Conservation (phyloP, 768 basidiomycete species). For the Boletus bicolor region DNA sequence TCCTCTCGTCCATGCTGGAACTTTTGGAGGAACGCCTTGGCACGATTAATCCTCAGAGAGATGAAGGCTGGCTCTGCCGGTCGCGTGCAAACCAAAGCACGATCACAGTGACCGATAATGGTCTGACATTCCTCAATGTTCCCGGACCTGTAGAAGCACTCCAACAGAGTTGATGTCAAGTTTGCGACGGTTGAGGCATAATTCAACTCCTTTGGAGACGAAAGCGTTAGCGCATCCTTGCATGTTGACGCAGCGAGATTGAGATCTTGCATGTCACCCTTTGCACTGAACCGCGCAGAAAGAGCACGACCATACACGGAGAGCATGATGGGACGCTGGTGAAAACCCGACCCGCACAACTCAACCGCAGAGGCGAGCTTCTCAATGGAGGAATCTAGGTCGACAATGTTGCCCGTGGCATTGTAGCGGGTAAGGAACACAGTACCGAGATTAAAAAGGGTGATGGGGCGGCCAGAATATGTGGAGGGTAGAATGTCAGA, state of each 20-base stretch:
- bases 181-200: slow-evolving; percentile 4
- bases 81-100: slow-evolving; percentile 4
- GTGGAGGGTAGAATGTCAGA: slow-evolving; percentile 12
- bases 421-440: slow-evolving; percentile 8
- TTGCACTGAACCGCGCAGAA: slow-evolving; percentile 12
- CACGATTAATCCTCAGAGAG: slow-evolving; percentile 12
- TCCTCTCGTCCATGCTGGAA: slow-evolving; percentile 9
- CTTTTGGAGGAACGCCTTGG: slow-evolving; percentile 13
- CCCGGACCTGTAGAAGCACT: slow-evolving; percentile 5
- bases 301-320: slow-evolving; percentile 13
- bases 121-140: slow-evolving; percentile 16
- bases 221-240: slow-evolving; percentile 14
- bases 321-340: slow-evolving; percentile 6
- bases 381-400: slow-evolving; percentile 20
- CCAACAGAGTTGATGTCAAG: slow-evolving; percentile 4
- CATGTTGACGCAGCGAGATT: slow-evolving; percentile 12
- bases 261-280: slow-evolving; percentile 15
- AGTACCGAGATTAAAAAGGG: slow-evolving; percentile 14
- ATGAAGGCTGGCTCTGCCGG: background rate
- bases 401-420: slow-evolving; percentile 2
- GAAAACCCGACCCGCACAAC: slow-evolving; percentile 5
- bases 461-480: slow-evolving; percentile 3
- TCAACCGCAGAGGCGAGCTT: slow-evolving; percentile 13
- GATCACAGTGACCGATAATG: slow-evolving; percentile 22
- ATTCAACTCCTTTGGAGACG: background rate